A percentile compares a stretch with the other conserved stretches of the same genome.
Evolutionary conservation across 2,329 filamentous ascomycete species (phyloP).

Genomic region (Claviceps arundinis): DNA sequence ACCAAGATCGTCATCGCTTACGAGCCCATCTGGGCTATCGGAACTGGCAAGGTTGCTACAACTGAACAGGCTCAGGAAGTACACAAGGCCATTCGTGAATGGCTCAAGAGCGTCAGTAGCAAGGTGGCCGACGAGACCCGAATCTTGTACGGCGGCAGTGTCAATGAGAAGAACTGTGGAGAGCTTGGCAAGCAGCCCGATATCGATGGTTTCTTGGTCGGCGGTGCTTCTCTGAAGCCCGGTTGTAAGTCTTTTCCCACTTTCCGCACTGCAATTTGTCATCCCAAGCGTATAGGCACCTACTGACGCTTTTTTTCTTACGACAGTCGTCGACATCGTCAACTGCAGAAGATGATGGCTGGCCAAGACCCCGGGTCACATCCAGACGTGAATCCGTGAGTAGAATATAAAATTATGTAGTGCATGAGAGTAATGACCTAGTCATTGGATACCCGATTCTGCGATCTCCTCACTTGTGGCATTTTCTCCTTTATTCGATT

Average conservation of each 20-base stretch:
- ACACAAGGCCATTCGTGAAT: conserved; percentile 80
- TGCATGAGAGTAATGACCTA: not conserved
- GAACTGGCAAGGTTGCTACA: conserved; percentile 85
- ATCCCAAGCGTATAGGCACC: not conserved
- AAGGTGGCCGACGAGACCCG: conserved; percentile 73
- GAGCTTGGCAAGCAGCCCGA: conserved; percentile 85
- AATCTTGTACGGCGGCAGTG: conserved; percentile 92
- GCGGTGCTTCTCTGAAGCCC: conserved; percentile 92
- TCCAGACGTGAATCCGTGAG: not conserved
- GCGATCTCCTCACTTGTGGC: not conserved
- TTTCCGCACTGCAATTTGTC: not conserved
- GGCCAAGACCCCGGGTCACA: not conserved
- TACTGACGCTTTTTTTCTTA: not conserved
- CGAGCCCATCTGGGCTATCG: conserved; percentile 95
- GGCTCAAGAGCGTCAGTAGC: conserved; percentile 68
- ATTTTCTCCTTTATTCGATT: not conserved
- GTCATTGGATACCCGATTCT: conserved; percentile 1
- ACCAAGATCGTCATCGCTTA: conserved; percentile 91
- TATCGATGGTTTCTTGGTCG: conserved; percentile 96
- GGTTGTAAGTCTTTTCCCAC: conserved; percentile 51
- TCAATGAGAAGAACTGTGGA: conserved; percentile 95
- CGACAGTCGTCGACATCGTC: conserved; percentile 44
- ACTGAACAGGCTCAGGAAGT: conserved; percentile 88
- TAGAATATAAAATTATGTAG: not conserved
- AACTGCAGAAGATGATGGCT: conserved; percentile 37